phyloP scores from a whole-genome alignment of 345 rosid species.

The Durio zibethinus region DNA sequence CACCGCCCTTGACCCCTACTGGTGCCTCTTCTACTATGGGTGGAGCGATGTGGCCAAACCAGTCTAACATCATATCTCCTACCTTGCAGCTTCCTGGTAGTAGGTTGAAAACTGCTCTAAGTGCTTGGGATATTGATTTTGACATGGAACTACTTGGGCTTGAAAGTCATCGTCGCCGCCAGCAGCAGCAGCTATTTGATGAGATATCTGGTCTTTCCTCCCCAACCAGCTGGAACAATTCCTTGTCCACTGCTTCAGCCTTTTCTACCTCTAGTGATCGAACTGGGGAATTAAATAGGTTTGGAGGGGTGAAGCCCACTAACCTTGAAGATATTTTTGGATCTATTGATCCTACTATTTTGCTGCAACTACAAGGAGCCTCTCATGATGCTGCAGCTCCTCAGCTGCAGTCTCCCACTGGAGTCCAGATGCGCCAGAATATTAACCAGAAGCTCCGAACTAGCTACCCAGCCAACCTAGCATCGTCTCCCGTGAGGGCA shows the following conservation, averaged over 20 bases:
- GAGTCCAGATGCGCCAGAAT: constrained; percentile 44
- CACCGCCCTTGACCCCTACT: constrained; percentile 68
- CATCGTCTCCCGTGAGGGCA: constrained; percentile 51
- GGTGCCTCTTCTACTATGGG: constrained; percentile 52
- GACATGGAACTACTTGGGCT: constrained; percentile 40
- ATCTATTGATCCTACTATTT: constrained; percentile 34
- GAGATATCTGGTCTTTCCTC: constrained; percentile 55
- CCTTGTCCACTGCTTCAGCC: constrained; percentile 38
- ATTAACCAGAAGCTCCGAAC: constrained; percentile 49
- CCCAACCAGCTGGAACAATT: constrained; percentile 60
- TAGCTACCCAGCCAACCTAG: constrained; percentile 41
- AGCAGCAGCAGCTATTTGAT: constrained; percentile 45
- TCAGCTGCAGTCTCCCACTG: constrained; percentile 41
- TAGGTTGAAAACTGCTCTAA: constrained; percentile 57
- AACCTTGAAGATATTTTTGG: constrained; percentile 68
- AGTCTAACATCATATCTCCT: constrained; percentile 46
- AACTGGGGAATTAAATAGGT: constrained; percentile 45
- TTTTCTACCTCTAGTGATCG: constrained; percentile 39
- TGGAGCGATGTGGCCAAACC: constrained; percentile 53
- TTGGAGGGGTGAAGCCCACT: constrained; percentile 58
- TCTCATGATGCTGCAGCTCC: constrained; percentile 34
- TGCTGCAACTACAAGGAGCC: constrained; percentile 43
- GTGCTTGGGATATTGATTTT: constrained; percentile 65
- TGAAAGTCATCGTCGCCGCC: constrained; percentile 29
- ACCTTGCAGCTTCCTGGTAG: constrained; percentile 78